These are phyloP conservation scores for Mortierella sp. DNA, from an alignment of 371 early-diverging fungal species.

Conservation along the genomic window DNA sequence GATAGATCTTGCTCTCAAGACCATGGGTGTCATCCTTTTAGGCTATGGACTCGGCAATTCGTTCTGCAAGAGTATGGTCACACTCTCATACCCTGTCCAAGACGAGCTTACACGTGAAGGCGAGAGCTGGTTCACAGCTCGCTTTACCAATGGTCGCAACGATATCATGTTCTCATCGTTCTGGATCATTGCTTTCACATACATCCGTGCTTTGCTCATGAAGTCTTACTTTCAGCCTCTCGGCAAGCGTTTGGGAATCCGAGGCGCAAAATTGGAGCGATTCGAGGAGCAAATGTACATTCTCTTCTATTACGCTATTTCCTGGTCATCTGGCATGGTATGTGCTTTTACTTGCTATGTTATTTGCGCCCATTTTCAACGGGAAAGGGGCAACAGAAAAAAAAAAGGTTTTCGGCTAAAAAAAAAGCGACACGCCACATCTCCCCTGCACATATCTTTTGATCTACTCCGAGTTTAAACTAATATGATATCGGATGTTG, in stretches of 20 bases:
- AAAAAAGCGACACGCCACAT: background rate
- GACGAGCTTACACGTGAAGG: conserved; percentile 30
- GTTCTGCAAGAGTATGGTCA: conserved; percentile 35
- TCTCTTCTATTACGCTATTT: conserved; percentile 64
- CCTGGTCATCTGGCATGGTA: conserved; percentile 79
- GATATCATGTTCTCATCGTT: conserved; percentile 74
- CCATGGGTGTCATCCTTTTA: conserved; percentile 22
- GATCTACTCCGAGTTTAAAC: background rate
- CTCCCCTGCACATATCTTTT: background rate
- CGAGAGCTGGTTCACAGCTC: conserved; percentile 38
- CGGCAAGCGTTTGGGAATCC: conserved; percentile 65
- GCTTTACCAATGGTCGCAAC: conserved; percentile 57
- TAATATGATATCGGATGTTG: background rate
- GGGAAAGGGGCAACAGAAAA: background rate
- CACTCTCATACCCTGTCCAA: conserved; percentile 34
- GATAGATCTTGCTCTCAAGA: conserved; percentile 45
- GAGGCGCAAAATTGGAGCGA: conserved; percentile 68
- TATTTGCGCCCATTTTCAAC: background rate
- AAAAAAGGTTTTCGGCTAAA: conserved; percentile 3
- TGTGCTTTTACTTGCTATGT: conserved; percentile 8
- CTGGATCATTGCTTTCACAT: conserved; percentile 81
- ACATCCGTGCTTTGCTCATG: conserved; percentile 73
- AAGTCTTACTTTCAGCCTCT: conserved; percentile 70
- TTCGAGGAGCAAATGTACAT: conserved; percentile 76
- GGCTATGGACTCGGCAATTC: conserved; percentile 31